Percentiles rank a stretch among this genome's conserved stretches.
phyloP scores from a whole-genome alignment of 371 early-diverging fungal species.

The Lichtheimia corymbifera region DNA sequence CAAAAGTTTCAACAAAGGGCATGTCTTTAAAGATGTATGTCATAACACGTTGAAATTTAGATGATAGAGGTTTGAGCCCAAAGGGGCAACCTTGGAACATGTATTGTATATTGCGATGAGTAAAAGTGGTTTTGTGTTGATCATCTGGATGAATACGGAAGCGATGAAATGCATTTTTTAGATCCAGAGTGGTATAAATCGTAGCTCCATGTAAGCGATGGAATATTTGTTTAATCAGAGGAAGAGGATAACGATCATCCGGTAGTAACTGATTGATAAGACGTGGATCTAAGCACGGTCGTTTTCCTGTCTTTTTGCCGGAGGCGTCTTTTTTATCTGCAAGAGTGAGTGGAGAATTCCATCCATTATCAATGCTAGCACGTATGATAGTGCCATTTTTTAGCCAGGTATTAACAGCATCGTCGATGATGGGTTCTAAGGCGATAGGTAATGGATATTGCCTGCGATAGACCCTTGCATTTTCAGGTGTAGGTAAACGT shows the following conservation, averaged over 20 bases:
- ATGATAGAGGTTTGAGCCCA: constrained; percentile 4
- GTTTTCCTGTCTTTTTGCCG: constrained; percentile 10
- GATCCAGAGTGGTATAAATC: constrained; percentile 20
- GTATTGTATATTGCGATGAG: constrained; percentile 9
- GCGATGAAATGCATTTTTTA: constrained; percentile 22
- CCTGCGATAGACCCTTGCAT: background rate
- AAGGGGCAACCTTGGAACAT: constrained; percentile 1
- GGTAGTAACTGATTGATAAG: background rate
- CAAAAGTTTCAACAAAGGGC: background rate
- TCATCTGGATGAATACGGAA: constrained; percentile 20
- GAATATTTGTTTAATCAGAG: constrained; percentile 6
- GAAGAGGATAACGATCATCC: constrained; percentile 7
- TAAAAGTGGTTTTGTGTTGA: constrained; percentile 9
- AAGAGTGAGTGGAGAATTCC: background rate
- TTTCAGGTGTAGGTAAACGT: background rate
- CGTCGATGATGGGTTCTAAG: background rate
- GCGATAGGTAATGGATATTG: background rate
- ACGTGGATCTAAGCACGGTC: constrained; percentile 8
- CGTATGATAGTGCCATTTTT: background rate
- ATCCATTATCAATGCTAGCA: background rate
- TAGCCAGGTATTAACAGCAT: background rate
- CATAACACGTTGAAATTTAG: constrained; percentile 1
- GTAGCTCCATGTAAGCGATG: background rate
- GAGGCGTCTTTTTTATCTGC: background rate
- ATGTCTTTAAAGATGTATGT: background rate